These are phyloP conservation scores for Fennellomyces sp. DNA, from an alignment of 371 early-diverging fungal species.

Conservation along the genomic window DNA sequence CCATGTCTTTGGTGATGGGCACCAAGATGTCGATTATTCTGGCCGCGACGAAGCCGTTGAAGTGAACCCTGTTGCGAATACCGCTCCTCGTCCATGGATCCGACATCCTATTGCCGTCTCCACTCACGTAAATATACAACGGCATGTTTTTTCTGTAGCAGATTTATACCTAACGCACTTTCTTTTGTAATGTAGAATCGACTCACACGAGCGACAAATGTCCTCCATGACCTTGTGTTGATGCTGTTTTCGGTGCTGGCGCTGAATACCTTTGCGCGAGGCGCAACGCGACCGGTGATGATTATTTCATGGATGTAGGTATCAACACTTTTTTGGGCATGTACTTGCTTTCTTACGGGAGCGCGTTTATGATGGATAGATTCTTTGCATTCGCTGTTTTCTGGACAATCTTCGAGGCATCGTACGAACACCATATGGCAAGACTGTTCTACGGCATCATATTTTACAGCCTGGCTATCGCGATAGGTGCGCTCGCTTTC, in stretches of 20 bases:
- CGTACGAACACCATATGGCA: slow-evolving; percentile 29
- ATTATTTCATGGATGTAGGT: slow-evolving; percentile 37
- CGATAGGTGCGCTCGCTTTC: slow-evolving; percentile 41
- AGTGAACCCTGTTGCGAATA: neutral
- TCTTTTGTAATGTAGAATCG: slow-evolving; percentile 5
- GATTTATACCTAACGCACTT: too few relatives aligned
- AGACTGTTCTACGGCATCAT: slow-evolving; percentile 32
- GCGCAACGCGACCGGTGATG: slow-evolving; percentile 32
- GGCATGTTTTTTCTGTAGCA: too few relatives aligned
- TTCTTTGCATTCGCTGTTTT: slow-evolving; percentile 42
- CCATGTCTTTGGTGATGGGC: slow-evolving; percentile 10
- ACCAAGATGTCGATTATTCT: neutral
- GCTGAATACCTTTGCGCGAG: slow-evolving; percentile 35
- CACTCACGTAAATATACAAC: neutral
- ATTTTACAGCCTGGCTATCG: slow-evolving; percentile 38
- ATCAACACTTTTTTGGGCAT: neutral
- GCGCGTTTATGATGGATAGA: slow-evolving; percentile 8
- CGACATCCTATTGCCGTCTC: neutral
- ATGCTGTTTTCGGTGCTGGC: neutral
- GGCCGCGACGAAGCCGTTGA: neutral
- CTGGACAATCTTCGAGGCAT: slow-evolving; percentile 28
- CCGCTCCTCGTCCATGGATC: neutral
- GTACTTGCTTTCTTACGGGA: neutral
- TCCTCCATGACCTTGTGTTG: neutral
- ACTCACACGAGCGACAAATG: neutral